Evolutionary conservation across 352 stramenopile genomes (phyloP).

Genomic region (Elongisporangium prolatum): DNA sequence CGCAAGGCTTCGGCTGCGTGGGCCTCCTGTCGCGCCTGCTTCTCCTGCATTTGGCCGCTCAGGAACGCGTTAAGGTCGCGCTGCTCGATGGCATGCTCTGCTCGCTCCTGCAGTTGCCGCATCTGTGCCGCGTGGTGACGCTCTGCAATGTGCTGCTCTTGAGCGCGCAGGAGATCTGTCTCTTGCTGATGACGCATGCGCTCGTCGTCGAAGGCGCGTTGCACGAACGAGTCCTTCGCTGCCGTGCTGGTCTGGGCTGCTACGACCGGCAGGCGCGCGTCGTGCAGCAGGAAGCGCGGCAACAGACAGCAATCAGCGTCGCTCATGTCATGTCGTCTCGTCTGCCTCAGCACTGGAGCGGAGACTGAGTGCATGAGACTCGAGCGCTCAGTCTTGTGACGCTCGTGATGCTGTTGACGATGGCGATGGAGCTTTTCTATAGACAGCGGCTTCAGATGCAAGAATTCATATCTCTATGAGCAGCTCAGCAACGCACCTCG

Average conservation of each 20-base stretch:
- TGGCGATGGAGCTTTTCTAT: conserved; percentile 4
- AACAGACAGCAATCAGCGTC: conserved; percentile 22
- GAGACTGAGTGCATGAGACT: not conserved
- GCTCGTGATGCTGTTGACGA: not conserved
- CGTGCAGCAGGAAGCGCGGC: conserved; percentile 42
- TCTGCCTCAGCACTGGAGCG: not conserved
- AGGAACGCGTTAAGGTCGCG: conserved; percentile 50
- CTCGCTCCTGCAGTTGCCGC: conserved; percentile 31
- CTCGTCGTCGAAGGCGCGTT: conserved; percentile 10
- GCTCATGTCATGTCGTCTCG: conserved; percentile 5
- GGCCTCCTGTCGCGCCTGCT: conserved; percentile 15
- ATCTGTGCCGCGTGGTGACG: conserved; percentile 30
- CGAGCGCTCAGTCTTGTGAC: not conserved
- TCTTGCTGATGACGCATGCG: conserved; percentile 10
- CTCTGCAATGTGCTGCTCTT: conserved; percentile 20
- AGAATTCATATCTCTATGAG: not conserved
- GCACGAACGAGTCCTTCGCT: conserved; percentile 11
- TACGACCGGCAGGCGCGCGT: conserved; percentile 15
- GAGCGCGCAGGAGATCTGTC: not conserved
- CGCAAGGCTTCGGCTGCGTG: conserved; percentile 8
- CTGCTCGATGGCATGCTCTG: conserved; percentile 27
- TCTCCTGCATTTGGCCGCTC: conserved; percentile 40
- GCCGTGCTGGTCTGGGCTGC: conserved; percentile 14
- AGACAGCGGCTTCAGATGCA: conserved; percentile 1
- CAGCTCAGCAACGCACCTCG: not conserved